A percentile compares a stretch with the other conserved stretches of the same genome.
Evolutionary conservation across 108 stramenopile species (phyloP).

Genomic region (Seminavis robusta): DNA sequence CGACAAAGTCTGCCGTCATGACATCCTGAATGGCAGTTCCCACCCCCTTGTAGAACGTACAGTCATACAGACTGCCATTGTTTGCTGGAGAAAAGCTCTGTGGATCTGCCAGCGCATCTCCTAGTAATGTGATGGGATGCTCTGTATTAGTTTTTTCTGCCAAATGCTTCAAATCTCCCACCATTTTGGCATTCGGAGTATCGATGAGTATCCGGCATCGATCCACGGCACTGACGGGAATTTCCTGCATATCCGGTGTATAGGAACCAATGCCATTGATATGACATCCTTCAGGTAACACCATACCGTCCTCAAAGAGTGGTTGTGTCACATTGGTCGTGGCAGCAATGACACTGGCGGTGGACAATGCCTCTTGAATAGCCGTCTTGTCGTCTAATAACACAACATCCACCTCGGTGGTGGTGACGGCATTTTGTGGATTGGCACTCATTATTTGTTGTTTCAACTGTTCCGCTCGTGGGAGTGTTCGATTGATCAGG

Average conservation of each 20-base stretch:
- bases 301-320: slow-evolving; percentile 42
- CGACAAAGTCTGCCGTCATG: slow-evolving; percentile 50
- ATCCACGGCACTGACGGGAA: slow-evolving; percentile 33
- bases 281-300: slow-evolving; percentile 52
- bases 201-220: slow-evolving; percentile 57
- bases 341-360: slow-evolving; percentile 48
- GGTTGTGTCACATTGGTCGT: slow-evolving; percentile 69
- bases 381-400: slow-evolving; percentile 29
- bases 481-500: slow-evolving; percentile 64
- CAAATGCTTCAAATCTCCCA: slow-evolving; percentile 72
- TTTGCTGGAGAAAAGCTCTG: slow-evolving; percentile 9
- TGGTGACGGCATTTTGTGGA: not conserved
- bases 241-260: slow-evolving; percentile 68
- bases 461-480: slow-evolving; percentile 47
- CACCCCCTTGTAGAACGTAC: slow-evolving; percentile 72
- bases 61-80: slow-evolving; percentile 25
- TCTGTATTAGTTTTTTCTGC: no score
- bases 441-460: slow-evolving; percentile 4
- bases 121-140: slow-evolving; percentile 44
- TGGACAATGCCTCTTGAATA: slow-evolving; percentile 31
- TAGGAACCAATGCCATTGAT: slow-evolving; percentile 76
- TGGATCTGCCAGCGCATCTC: slow-evolving; percentile 40
- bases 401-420: slow-evolving; percentile 9
- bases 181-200: slow-evolving; percentile 63
- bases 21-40: slow-evolving; percentile 83